These are phyloP conservation scores for Mycena albidolilacea DNA, from an alignment of 768 basidiomycete genomes.

Conservation along the genomic window DNA sequence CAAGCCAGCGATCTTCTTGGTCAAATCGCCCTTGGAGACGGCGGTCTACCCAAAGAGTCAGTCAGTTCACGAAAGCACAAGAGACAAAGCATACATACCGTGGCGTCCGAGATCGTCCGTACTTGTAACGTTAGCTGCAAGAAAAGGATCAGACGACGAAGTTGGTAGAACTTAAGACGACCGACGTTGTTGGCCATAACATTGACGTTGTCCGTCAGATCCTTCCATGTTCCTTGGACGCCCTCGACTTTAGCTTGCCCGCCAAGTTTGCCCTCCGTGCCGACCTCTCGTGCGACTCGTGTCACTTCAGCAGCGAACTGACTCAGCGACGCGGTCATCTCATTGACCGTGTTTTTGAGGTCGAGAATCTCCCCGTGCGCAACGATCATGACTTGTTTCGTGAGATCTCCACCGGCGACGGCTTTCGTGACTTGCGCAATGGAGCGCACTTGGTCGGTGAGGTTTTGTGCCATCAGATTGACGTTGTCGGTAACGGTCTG, in stretches of 20 bases:
- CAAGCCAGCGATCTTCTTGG: constrained; percentile 93
- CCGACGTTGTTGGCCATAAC: constrained; percentile 94
- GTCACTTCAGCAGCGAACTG: constrained; percentile 87
- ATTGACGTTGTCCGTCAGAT: constrained; percentile 96
- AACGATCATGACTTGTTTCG: constrained; percentile 93
- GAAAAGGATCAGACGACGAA: constrained; percentile 8
- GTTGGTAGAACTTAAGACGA: constrained; percentile 27
- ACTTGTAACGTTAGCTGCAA: constrained; percentile 91
- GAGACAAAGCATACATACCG: constrained; percentile 64
- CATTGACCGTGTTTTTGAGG: constrained; percentile 93
- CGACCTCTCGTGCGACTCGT: constrained; percentile 95
- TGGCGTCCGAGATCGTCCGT: constrained; percentile 92
- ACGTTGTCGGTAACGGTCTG: constrained; percentile 83
- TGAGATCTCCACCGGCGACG: constrained; percentile 93
- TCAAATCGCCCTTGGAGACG: constrained; percentile 94
- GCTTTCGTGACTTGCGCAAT: constrained; percentile 95
- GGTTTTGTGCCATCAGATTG: constrained; percentile 91
- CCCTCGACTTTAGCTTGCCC: constrained; percentile 95
- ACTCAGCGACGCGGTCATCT: constrained; percentile 92
- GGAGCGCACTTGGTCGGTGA: constrained; percentile 90
- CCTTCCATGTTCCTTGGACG: constrained; percentile 98
- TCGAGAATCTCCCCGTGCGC: constrained; percentile 94
- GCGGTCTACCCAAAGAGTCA: constrained; percentile 65
- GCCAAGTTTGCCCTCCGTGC: constrained; percentile 95
- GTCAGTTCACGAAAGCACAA: constrained; percentile 4